These are phyloP conservation scores for Lichenothelia convexa DNA, from an alignment of 495 filamentous ascomycete genomes.

Conservation along the genomic window DNA sequence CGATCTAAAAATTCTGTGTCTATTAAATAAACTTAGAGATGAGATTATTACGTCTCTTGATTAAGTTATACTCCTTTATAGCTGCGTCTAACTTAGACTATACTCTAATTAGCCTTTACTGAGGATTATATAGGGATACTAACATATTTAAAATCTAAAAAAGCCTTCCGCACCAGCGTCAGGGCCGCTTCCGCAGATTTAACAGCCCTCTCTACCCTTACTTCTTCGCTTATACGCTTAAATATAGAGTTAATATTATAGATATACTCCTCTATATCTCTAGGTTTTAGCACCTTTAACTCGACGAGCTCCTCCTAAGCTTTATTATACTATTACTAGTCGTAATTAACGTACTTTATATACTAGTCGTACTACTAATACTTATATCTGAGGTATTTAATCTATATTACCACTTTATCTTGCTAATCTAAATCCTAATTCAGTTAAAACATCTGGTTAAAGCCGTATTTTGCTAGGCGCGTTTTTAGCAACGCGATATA, in stretches of 20 bases:
- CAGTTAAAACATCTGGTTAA: slow-evolving; percentile 10
- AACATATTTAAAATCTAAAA: background rate
- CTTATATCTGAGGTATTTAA: slow-evolving; percentile 15
- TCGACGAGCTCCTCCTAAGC: slow-evolving; percentile 8
- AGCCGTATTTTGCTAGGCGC: slow-evolving; percentile 4
- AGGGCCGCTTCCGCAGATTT: slow-evolving; percentile 4
- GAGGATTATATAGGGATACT: background rate
- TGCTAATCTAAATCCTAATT: slow-evolving; percentile 10
- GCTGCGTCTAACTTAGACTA: slow-evolving; percentile 5
- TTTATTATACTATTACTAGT: slow-evolving; percentile 6
- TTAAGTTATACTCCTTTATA: slow-evolving; percentile 4
- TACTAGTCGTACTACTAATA: slow-evolving; percentile 7
- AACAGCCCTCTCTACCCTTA: slow-evolving; percentile 6
- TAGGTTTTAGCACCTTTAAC: slow-evolving; percentile 5
- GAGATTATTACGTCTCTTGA: slow-evolving; percentile 7
- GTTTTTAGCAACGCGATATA: background rate
- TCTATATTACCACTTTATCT: slow-evolving; percentile 17
- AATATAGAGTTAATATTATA: slow-evolving; percentile 5
- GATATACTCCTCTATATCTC: slow-evolving; percentile 8
- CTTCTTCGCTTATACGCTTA: slow-evolving; percentile 3
- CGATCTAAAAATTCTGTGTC: slow-evolving; percentile 1
- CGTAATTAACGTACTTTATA: slow-evolving; percentile 2
- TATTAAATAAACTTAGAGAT: slow-evolving; percentile 1
- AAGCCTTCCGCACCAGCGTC: background rate
- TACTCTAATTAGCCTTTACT: slow-evolving; percentile 2